Evolutionary conservation across 352 stramenopile genomes (phyloP), one percentile per base, ranked within the genome.

Genomic region (Pilasporangium apinafurcum): DNA sequence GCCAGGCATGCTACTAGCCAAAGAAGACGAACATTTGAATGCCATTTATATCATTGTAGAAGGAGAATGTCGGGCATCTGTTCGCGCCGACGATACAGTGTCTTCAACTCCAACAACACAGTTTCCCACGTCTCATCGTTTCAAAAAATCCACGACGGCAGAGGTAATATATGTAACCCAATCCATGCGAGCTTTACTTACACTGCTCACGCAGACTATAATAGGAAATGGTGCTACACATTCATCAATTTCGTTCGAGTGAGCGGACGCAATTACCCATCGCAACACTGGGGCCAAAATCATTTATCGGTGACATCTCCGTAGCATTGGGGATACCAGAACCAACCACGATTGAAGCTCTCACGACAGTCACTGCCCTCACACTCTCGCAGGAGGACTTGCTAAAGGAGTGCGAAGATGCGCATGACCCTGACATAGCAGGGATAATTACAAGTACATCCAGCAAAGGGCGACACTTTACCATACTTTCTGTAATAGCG

Each of bases 1-100:
- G 17, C 38, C 64, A 12, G 58, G 64, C 5, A 30, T 51, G 3
- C 45, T 56, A 28, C 44, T 75, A 13, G 53, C 53, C 12, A 50
- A 33, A 17, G 64, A 72, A 42, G 57, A 53, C 0, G 48, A 75
- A 31, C 31, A 51, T 24, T 47, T 62, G 18, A 43, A 30, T 5
- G 27, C 41, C 14, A 29, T 75, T n/a, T 66, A 62, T 31, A 46
- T 75, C 20, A 48, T 75, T 18, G 46, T 71, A 24, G 47, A 71
- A 50, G 64, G 64, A 14, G 60, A 75, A 17, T 75, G 64, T 29
- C 50, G 58, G 18, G 64, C 64, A 6, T 75, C 51, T 7, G 54
- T 71, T 22, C 46, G 32, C 5, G 42, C 51, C 18, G 41, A 43
- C 1, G 33, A 18, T 9, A 49, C 8, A 9, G 13, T 24, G 29